Evolutionary conservation across 75 land plant genomes (phyloP), one percentile per base, ranked within the genome.

Genomic region (Cupressus sempervirens): DNA sequence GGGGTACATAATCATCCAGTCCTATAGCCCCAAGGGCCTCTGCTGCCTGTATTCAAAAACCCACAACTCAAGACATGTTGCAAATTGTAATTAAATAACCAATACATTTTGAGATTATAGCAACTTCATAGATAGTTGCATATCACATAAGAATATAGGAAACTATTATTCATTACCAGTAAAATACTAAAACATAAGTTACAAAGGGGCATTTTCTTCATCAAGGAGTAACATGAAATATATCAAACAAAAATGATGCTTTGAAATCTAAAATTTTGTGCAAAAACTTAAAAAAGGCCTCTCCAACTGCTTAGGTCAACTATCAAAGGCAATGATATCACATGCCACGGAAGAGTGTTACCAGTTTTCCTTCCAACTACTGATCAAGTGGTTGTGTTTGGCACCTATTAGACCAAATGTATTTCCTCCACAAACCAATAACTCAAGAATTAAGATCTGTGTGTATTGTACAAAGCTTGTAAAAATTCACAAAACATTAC

Each of bases 21-120:
- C 97, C 96, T 84, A 98, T 96, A 13, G 99, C 99, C 35, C 99
- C 99, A 74, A 96, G 91, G 46, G 99, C 99, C 89, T 98, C 99
- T 58, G 99, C 99, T 48, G 99, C 99, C 96, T 97, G 88, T 26
- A 20, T 36, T 38, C 26, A 34, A 40, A 84, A 84, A 29, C n/a
- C 29, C 43, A 34, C n/a, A 0, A 0, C 29, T 38, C 23, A 82
- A 83, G 58, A 38, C 36, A 0, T 34, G 29, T 72, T 35, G 29
- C 74, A 54, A 67, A 9, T 18, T 35, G 75, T 72, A 35, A 83
- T 36, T 67, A 2, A 10, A 62, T 29, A 36, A 30, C 82, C 29
- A 26, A 26, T 73, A 62, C 35, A 38, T 62, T 62, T 62, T 20
- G 36, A 34, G 29, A 30, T 18, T 35, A 83, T n/a, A 26, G 62